phyloP scores from a whole-genome alignment of 2,329 filamentous ascomycete species.

The Fusarium praegraminearum region DNA sequence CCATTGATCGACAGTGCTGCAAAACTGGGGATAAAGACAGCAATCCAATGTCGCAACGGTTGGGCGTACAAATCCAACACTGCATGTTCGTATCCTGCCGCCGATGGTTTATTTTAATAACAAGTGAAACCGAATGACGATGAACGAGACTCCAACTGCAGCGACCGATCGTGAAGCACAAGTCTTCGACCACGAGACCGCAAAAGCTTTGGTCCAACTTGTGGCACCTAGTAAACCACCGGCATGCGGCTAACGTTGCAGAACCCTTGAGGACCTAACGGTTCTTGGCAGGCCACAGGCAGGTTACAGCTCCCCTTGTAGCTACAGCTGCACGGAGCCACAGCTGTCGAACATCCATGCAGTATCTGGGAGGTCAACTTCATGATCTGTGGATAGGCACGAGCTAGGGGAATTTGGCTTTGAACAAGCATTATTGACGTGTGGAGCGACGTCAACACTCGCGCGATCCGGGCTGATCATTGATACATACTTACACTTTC shows the following conservation, averaged over 20 bases:
- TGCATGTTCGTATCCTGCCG: not conserved
- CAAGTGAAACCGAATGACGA: not conserved
- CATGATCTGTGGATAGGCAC: slow-evolving; percentile 17
- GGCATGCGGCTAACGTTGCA: slow-evolving; percentile 30
- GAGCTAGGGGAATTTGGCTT: slow-evolving; percentile 11
- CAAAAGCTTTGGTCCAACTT: slow-evolving; percentile 17
- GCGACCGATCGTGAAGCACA: slow-evolving; percentile 23
- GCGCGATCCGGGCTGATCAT: slow-evolving; percentile 39
- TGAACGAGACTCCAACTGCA: not conserved
- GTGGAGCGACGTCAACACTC: slow-evolving; percentile 17
- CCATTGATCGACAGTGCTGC: slow-evolving; percentile 23
- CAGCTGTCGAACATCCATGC: slow-evolving; percentile 27
- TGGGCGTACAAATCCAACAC: not conserved
- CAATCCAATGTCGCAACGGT: not conserved
- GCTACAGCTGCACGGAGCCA: not conserved
- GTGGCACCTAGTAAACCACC: slow-evolving; percentile 8
- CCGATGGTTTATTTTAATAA: not conserved
- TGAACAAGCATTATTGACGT: slow-evolving; percentile 28
- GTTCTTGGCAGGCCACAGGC: slow-evolving; percentile 22
- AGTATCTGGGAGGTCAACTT: slow-evolving; percentile 24
- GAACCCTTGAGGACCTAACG: slow-evolving; percentile 32
- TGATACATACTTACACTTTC: slow-evolving; percentile 8
- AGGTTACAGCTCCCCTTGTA: slow-evolving; percentile 14
- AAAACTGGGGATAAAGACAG: slow-evolving; percentile 1
- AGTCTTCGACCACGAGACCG: slow-evolving; percentile 22